Percentiles rank a stretch among this genome's conserved stretches.
Conservation (phyloP, 1,284 basidiomycete species). For the Inonotus obliquus region DNA sequence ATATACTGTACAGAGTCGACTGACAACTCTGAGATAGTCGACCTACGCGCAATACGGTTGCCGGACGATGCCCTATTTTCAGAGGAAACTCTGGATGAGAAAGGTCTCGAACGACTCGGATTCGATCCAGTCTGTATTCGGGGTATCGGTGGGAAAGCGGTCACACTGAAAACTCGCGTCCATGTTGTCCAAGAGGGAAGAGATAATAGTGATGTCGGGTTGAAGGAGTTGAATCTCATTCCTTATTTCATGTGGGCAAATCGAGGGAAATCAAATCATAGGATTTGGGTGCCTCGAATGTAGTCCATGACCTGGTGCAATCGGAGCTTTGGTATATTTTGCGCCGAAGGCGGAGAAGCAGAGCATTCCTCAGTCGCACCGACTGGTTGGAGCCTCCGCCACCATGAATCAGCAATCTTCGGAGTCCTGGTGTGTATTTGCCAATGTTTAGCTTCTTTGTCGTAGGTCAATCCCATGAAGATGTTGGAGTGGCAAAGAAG, state of each 20-base stretch:
- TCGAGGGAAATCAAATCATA: slow-evolving; percentile 19
- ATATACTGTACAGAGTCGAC: slow-evolving; percentile 23
- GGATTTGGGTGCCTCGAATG: slow-evolving; percentile 22
- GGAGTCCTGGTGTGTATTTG: not conserved
- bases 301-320: no score
- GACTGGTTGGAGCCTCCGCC: no score
- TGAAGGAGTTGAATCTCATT: slow-evolving; percentile 17
- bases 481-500: not conserved
- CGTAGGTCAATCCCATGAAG: not conserved
- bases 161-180: not conserved
- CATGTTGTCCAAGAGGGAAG: not conserved
- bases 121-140: slow-evolving; percentile 1
- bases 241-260: slow-evolving; percentile 24
- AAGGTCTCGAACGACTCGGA: slow-evolving; percentile 8
- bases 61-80: slow-evolving; percentile 2
- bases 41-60: slow-evolving; percentile 20
- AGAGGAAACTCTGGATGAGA: slow-evolving; percentile 12
- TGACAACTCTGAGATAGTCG: slow-evolving; percentile 21
- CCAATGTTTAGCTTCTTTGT: not conserved
- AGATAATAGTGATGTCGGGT: not conserved
- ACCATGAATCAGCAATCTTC: no score
- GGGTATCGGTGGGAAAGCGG: not conserved
- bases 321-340: no score
- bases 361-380: no score
- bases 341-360: no score